These are phyloP conservation scores for Penicillium brasilianum DNA, from an alignment of 2,329 filamentous ascomycete genomes.

Conservation along the genomic window DNA sequence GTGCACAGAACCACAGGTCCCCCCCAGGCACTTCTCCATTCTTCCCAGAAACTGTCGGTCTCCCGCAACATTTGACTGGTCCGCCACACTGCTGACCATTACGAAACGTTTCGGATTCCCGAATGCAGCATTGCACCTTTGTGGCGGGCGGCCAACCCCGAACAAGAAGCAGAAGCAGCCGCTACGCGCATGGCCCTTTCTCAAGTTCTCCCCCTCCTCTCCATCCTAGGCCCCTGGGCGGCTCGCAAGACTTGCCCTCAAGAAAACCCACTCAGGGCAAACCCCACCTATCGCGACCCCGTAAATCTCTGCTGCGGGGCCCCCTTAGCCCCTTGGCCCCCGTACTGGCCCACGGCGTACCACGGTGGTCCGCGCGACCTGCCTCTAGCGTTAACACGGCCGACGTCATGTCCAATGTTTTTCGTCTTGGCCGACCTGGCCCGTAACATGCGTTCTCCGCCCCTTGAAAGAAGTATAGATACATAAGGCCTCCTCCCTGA, in stretches of 20 bases:
- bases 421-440: constrained; percentile 10
- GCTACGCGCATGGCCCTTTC: neutral
- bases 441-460: constrained; percentile 6
- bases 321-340: constrained; percentile 6
- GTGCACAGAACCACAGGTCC: neutral
- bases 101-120: neutral
- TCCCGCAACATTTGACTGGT: neutral
- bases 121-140: neutral
- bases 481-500: constrained; percentile 9
- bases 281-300: constrained; percentile 9
- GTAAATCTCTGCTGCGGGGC: constrained; percentile 12
- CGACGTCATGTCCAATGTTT: constrained; percentile 11
- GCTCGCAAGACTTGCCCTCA: constrained; percentile 12
- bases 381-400: constrained; percentile 11
- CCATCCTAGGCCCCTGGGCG: constrained; percentile 5
- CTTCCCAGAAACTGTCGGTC: neutral
- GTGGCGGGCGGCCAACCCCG: constrained; percentile 1
- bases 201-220: no score
- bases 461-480: constrained; percentile 1
- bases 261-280: constrained; percentile 3
- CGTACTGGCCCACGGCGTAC: neutral
- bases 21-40: neutral
- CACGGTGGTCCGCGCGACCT: constrained; percentile 14
- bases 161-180: constrained; percentile 1
- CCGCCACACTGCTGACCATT: neutral